Percentiles rank a stretch among this genome's conserved stretches.
phyloP scores from a whole-genome alignment of 179 eudicot species.

The Beta lomatogona region DNA sequence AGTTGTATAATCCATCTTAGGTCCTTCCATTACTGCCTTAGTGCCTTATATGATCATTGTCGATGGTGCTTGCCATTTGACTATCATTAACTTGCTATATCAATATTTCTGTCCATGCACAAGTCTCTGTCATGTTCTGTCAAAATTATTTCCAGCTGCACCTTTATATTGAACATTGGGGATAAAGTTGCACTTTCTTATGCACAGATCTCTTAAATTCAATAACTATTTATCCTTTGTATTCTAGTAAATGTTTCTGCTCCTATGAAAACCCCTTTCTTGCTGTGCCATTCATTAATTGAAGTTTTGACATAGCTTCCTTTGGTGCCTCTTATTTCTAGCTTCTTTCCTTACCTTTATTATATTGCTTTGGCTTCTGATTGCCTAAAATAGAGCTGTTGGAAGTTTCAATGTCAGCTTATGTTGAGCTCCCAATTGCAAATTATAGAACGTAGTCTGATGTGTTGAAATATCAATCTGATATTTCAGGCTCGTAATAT shows the following conservation, averaged over 20 bases:
- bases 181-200: background rate
- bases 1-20: background rate
- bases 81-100: background rate
- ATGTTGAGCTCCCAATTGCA: background rate
- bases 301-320: background rate
- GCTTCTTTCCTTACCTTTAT: background rate
- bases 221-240: background rate
- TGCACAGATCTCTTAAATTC: background rate
- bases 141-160: background rate
- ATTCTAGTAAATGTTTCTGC: background rate
- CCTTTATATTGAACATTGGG: background rate
- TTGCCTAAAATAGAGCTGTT: background rate
- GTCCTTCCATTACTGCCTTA: no score
- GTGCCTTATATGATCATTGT: background rate
- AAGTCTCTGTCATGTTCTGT: background rate
- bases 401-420: background rate
- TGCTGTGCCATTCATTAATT: background rate
- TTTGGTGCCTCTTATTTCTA: background rate
- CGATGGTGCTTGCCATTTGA: background rate
- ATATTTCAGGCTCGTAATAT: background rate
- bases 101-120: background rate
- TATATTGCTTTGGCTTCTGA: background rate
- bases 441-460: background rate
- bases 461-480: background rate
- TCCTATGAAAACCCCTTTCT: background rate